phyloP scores from a whole-genome alignment of 176 grass and related monocot genomes.

The Tillandsia fasciculata region DNA sequence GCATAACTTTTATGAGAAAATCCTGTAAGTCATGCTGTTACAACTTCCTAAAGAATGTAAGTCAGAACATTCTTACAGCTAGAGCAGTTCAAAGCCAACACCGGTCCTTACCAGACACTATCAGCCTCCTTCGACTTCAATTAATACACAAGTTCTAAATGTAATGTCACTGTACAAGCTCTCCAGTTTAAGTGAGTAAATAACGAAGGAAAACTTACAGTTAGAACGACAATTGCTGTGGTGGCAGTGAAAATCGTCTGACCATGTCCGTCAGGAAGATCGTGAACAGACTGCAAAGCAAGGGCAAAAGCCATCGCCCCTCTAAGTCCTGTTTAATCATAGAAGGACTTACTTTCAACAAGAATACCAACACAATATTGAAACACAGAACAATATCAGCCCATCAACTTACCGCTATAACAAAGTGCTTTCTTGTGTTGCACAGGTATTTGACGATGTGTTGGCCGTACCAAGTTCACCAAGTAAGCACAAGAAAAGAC shows the following conservation, averaged over 20 bases:
- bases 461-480: constrained; percentile 73
- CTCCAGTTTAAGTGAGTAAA: no score
- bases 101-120: no score
- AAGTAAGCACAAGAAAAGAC: constrained; percentile 90
- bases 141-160: no score
- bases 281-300: constrained; percentile 95
- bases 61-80: no score
- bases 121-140: no score
- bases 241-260: constrained; percentile 88
- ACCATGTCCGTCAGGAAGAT: constrained; percentile 94
- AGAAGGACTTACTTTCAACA: constrained; percentile 13
- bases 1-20: no score
- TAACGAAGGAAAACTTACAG: constrained; percentile 34
- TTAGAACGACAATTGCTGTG: constrained; percentile 94
- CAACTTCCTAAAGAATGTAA: no score
- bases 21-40: no score
- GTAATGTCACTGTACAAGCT: no score
- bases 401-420: constrained; percentile 69
- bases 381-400: background rate
- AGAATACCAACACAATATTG: background rate
- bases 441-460: constrained; percentile 66
- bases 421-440: constrained; percentile 98
- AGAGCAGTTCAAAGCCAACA: no score
- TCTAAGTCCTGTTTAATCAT: constrained; percentile 63
- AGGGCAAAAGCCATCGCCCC: constrained; percentile 99